phyloP scores from a whole-genome alignment of 352 stramenopile species.

The Lagenidium giganteum region DNA sequence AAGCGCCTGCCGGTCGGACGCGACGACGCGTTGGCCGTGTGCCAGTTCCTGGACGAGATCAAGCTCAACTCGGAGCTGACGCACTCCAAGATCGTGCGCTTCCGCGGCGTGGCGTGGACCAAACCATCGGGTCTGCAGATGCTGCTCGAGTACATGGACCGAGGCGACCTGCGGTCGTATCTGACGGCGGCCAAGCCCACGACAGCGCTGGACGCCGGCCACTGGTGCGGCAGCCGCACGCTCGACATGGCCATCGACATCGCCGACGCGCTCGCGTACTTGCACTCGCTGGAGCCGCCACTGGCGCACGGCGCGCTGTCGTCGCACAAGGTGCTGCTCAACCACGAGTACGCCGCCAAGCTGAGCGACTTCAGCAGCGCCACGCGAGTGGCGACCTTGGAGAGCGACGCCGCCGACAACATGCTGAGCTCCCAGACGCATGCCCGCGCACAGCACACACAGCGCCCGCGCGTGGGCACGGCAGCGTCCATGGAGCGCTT shows the following conservation, averaged over 20 bases:
- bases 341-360: conserved; percentile 17
- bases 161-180: conserved; percentile 19
- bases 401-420: no score
- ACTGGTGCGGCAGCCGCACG: conserved; percentile 3
- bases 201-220: background rate
- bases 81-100: conserved; percentile 23
- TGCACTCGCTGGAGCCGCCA: conserved; percentile 21
- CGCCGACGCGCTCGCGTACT: conserved; percentile 21
- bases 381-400: no score
- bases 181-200: conserved; percentile 10
- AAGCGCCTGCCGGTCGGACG: conserved; percentile 12
- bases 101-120: conserved; percentile 20
- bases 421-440: no score
- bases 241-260: conserved; percentile 19
- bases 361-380: conserved; percentile 19
- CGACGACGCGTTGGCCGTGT: conserved; percentile 1
- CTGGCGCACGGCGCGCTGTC: conserved; percentile 20
- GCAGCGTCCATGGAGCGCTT: no score
- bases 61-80: conserved; percentile 11
- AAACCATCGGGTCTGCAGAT: conserved; percentile 14
- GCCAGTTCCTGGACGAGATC: conserved; percentile 24
- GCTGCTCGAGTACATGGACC: conserved; percentile 27
- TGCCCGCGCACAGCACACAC: no score
- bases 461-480: no score
- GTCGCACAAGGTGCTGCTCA: conserved; percentile 23